A percentile compares a stretch with the other conserved stretches of the same genome.
Conservation (phyloP, 2,329 filamentous ascomycete species). For the Diaporthe nobilis region DNA sequence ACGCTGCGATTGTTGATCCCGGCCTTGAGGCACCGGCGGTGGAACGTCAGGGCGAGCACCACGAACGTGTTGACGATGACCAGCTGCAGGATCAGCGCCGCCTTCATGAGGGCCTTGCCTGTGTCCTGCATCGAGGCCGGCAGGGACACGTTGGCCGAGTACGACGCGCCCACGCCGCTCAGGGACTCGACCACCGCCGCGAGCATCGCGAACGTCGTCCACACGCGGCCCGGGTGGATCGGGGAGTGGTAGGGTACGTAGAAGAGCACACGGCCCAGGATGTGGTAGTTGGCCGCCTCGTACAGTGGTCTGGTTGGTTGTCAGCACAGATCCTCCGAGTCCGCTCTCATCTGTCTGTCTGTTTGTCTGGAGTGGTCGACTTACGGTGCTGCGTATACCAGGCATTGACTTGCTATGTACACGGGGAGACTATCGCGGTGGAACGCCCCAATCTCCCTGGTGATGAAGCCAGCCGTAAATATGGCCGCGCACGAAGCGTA, state of each 20-base stretch:
- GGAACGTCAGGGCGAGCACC: conserved; percentile 60
- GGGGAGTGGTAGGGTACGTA: conserved; percentile 74
- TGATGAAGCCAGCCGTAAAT: conserved; percentile 65
- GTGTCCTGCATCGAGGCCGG: conserved; percentile 48
- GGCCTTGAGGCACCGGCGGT: conserved; percentile 51
- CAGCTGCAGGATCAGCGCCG: conserved; percentile 62
- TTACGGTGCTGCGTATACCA: conserved; percentile 54
- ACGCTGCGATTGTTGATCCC: conserved; percentile 43
- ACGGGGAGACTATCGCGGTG: conserved; percentile 58
- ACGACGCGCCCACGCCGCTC: conserved; percentile 60
- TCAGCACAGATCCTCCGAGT: not conserved
- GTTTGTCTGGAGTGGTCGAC: conserved; percentile 6
- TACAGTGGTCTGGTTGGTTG: conserved; percentile 65
- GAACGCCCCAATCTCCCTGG: conserved; percentile 63
- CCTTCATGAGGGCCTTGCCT: conserved; percentile 56
- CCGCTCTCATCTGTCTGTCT: not conserved
- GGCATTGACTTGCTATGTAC: conserved; percentile 57
- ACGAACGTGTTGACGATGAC: conserved; percentile 61
- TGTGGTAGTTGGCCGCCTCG: conserved; percentile 74
- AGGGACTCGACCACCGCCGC: conserved; percentile 61
- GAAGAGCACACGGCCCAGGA: conserved; percentile 72
- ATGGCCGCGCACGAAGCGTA: conserved; percentile 62
- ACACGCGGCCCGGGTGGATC: conserved; percentile 60
- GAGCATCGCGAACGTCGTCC: conserved; percentile 62
- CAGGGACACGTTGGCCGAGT: conserved; percentile 55